Conservation (phyloP, 2,329 filamentous ascomycete species). For the Penicillium sp. region DNA sequence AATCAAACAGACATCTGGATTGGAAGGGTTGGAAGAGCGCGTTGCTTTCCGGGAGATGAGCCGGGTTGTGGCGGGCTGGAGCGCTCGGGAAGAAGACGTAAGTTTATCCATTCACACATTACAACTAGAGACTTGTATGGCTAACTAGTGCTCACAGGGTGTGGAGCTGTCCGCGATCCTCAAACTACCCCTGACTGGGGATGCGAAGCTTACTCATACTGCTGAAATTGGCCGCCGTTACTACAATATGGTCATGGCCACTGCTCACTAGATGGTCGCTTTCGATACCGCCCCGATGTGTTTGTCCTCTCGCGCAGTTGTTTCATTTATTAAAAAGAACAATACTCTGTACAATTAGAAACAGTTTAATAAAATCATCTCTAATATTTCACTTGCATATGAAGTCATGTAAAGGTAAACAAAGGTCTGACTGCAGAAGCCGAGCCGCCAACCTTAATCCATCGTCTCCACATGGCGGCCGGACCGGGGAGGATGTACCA, state of each 20-base stretch:
- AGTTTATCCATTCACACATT: slow-evolving; percentile 23
- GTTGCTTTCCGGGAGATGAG: slow-evolving; percentile 83
- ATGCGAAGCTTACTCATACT: slow-evolving; percentile 67
- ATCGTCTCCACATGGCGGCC: too few species aligned
- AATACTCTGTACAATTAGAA: background rate
- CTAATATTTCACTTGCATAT: too few species aligned
- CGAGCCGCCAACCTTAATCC: background rate
- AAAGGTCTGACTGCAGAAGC: background rate
- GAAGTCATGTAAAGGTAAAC: too few species aligned
- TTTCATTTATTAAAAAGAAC: background rate
- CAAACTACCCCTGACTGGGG: slow-evolving; percentile 59
- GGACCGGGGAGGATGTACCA: background rate
- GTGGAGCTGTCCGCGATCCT: slow-evolving; percentile 38
- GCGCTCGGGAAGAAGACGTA: slow-evolving; percentile 59
- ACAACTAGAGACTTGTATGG: background rate
- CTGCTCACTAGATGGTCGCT: slow-evolving; percentile 27
- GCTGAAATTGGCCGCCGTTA: slow-evolving; percentile 66
- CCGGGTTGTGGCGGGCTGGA: slow-evolving; percentile 64
- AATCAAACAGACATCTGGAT: slow-evolving; percentile 50
- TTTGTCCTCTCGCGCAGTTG: background rate
- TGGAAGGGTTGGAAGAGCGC: slow-evolving; percentile 52
- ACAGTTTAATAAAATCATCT: background rate
- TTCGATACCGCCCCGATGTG: background rate
- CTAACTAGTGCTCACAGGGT: slow-evolving; percentile 21
- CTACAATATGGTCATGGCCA: slow-evolving; percentile 61